Conservation (phyloP, 305 asterid genomes). For the Fraxinus albicans region DNA sequence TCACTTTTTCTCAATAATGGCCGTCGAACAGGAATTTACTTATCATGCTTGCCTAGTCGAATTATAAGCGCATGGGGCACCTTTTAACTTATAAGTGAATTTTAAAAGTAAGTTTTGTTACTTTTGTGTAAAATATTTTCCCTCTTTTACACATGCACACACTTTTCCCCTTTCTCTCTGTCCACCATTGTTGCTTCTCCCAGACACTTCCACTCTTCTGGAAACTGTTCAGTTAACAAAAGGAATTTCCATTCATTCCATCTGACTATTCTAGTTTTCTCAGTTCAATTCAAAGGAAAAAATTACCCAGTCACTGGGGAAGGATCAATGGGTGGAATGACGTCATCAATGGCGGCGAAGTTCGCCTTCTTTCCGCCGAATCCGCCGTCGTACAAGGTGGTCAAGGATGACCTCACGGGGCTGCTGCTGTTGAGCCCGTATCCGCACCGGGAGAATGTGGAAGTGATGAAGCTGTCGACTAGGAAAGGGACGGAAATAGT, state of each 20-base stretch:
- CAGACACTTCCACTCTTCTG: conserved; percentile 34
- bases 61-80: neutral
- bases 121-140: neutral
- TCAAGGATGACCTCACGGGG: conserved; percentile 72
- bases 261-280: neutral
- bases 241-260: conserved; percentile 18
- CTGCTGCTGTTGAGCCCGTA: conserved; percentile 68
- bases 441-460: conserved; percentile 95
- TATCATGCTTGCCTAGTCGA: neutral
- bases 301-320: neutral
- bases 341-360: conserved; percentile 98
- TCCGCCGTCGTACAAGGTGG: conserved; percentile 87
- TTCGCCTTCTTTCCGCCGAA: conserved; percentile 91
- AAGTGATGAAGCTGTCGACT: conserved; percentile 72
- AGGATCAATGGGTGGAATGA: conserved; percentile 77
- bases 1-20: too few species aligned
- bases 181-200: conserved; percentile 35
- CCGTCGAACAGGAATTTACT: neutral
- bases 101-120: neutral
- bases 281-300: neutral
- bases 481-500: conserved; percentile 83
- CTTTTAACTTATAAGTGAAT: neutral
- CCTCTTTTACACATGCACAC: conserved; percentile 3
- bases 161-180: conserved; percentile 18
- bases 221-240: conserved; percentile 11